Conservation (phyloP, 106 monocot species). For the Narthecium ossifragum region DNA sequence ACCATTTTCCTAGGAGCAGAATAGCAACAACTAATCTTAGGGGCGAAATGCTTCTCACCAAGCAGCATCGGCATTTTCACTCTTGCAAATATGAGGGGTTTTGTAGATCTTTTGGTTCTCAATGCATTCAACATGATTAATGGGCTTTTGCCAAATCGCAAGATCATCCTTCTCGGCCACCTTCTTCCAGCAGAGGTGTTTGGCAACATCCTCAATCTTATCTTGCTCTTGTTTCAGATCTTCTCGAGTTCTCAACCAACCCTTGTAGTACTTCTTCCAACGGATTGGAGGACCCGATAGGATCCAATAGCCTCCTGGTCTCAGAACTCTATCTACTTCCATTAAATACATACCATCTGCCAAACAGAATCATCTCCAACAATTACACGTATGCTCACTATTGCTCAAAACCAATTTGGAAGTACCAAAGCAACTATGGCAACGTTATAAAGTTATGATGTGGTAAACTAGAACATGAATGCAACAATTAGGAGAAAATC, state of each 20-base stretch:
- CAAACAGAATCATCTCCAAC: neutral
- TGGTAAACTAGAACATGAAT: no score
- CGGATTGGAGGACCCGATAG: constrained; percentile 7
- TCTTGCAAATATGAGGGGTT: constrained; percentile 2
- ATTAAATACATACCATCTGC: constrained; percentile 3
- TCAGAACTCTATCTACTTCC: constrained; percentile 8
- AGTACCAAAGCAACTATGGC: no score
- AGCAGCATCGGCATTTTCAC: neutral
- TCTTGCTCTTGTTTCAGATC: constrained; percentile 9
- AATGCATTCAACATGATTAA: constrained; percentile 7
- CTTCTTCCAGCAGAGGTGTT: constrained; percentile 7
- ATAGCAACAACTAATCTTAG: no score
- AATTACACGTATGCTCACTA: no score
- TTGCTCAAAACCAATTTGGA: no score
- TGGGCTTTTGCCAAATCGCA: constrained; percentile 3
- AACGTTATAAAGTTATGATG: no score
- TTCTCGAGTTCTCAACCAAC: constrained; percentile 2
- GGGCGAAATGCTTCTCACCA: neutral
- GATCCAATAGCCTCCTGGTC: constrained; percentile 9
- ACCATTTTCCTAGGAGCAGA: no score
- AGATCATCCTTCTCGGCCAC: constrained; percentile 6
- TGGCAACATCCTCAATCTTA: neutral
- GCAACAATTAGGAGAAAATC: no score
- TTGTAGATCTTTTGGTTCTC: neutral
- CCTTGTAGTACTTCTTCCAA: constrained; percentile 1